Conservation (phyloP, 768 basidiomycete genomes). For the Boletus subcaerulescens region DNA sequence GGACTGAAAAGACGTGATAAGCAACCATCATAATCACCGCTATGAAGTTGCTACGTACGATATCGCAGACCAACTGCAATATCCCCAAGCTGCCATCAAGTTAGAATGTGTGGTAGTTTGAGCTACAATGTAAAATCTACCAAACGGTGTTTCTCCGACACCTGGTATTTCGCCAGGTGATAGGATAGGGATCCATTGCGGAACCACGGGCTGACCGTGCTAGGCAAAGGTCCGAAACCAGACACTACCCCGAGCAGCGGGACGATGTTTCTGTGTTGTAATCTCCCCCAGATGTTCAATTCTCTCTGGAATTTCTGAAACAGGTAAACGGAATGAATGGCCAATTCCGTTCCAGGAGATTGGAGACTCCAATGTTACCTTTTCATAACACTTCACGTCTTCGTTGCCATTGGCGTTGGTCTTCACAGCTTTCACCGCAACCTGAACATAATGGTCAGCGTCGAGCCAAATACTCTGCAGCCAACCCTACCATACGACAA, state of each 20-base stretch:
- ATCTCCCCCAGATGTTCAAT: slow-evolving; percentile 15
- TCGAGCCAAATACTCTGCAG: neutral
- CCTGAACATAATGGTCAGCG: slow-evolving; percentile 3
- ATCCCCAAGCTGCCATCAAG: slow-evolving; percentile 16
- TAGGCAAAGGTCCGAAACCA: slow-evolving; percentile 29
- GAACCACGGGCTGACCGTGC: slow-evolving; percentile 36
- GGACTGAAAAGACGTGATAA: slow-evolving; percentile 13
- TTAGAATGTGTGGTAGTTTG: neutral
- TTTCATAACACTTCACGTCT: slow-evolving; percentile 1
- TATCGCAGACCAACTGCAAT: slow-evolving; percentile 22
- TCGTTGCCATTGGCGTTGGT: neutral
- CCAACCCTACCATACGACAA: slow-evolving; percentile 3
- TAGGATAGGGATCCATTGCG: slow-evolving; percentile 23
- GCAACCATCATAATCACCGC: neutral
- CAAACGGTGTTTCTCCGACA: slow-evolving; percentile 3
- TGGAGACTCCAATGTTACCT: slow-evolving; percentile 4
- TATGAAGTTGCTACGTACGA: slow-evolving; percentile 12
- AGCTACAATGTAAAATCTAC: slow-evolving; percentile 6
- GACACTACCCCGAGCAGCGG: slow-evolving; percentile 29
- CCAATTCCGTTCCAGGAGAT: neutral
- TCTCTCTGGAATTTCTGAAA: slow-evolving; percentile 30
- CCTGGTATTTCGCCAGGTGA: slow-evolving; percentile 14
- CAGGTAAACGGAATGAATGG: neutral
- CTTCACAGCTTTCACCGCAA: slow-evolving; percentile 23
- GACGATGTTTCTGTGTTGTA: slow-evolving; percentile 27